Evolutionary conservation across 2,329 filamentous ascomycete genomes (phyloP), one percentile per base, ranked within the genome.

Genomic region (Fusarium aywerte): DNA sequence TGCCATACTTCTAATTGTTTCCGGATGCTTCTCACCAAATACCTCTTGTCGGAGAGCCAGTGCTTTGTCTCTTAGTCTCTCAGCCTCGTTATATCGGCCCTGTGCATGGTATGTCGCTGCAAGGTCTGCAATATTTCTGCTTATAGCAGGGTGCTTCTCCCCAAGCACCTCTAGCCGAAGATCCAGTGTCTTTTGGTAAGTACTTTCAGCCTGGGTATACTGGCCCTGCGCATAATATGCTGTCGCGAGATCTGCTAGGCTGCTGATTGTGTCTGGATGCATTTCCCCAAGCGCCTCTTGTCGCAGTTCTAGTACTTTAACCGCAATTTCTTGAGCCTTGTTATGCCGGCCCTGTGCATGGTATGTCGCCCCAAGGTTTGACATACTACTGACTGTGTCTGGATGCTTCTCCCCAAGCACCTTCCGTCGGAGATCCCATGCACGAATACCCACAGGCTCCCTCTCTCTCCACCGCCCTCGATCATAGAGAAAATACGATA

Each of bases 71-170:
- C 7, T 35, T 11, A 2, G 44, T 29, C 7, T 25, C 27, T 36
- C 8, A 12, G 33, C 42, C 33, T 47, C n/a, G 8, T 18, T 11
- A 7, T 39, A 32, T 5, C 25, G 32, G 5, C 32, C 23, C 7
- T 25, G 50, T 2, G 3, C n/a, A 18, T 31, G 9, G 29, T 43
- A 33, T 40, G 44, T 67, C 10, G 7, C 0, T 29, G 55, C 58
- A 36, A 72, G 55, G n/a, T 36, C 3, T 13, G 21, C 39, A 33
- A 71, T 68, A 21, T 49, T 60, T 0, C 4, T 8, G 1, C 69
- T 51, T 11, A 55, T 67, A 29, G 39, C n/a, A 5, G 38, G 58
- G 35, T 69, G 53, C 39, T 39, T 47, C 16, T 62, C 45, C 7
- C 57, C 62, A 21, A 58, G 33, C 12, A 51, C 13, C 1, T 45